phyloP scores from a whole-genome alignment of 176 grass and related monocot genomes.

The Oryza meyeriana region DNA sequence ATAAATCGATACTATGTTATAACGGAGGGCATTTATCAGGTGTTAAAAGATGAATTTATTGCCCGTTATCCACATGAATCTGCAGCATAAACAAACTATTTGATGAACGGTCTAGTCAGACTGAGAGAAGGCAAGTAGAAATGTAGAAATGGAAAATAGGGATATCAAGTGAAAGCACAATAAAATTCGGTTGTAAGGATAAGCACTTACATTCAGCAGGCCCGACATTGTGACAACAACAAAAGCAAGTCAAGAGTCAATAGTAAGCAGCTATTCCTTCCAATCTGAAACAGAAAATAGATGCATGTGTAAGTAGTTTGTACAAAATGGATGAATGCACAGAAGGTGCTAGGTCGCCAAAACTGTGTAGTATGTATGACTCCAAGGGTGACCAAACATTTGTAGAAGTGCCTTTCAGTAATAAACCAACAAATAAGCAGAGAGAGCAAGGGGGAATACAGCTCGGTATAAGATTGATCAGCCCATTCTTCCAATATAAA shows the following conservation, averaged over 20 bases:
- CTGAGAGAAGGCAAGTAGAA: neutral
- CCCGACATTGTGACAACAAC: constrained; percentile 61
- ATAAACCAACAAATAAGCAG: neutral
- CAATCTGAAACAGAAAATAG: constrained; percentile 44
- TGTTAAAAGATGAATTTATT: neutral
- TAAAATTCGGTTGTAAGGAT: constrained; percentile 13
- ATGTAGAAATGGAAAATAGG: constrained; percentile 3
- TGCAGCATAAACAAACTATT: neutral
- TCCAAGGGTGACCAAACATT: neutral
- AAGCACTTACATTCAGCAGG: constrained; percentile 61
- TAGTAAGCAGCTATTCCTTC: constrained; percentile 29
- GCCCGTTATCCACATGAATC: neutral
- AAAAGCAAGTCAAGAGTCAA: constrained; percentile 34
- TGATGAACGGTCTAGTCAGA: neutral
- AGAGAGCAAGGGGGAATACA: neutral
- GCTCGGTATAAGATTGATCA: neutral
- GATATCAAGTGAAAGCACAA: neutral
- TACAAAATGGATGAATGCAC: neutral
- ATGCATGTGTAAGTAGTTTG: constrained; percentile 19
- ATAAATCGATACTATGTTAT: neutral
- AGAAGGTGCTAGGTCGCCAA: neutral
- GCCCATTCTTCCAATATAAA: neutral
- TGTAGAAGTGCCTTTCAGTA: neutral
- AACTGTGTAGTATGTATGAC: neutral
- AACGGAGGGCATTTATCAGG: neutral